These are phyloP conservation scores for Chenopodium formosanum DNA, from an alignment of 148 eudicot species.

Conservation along the genomic window DNA sequence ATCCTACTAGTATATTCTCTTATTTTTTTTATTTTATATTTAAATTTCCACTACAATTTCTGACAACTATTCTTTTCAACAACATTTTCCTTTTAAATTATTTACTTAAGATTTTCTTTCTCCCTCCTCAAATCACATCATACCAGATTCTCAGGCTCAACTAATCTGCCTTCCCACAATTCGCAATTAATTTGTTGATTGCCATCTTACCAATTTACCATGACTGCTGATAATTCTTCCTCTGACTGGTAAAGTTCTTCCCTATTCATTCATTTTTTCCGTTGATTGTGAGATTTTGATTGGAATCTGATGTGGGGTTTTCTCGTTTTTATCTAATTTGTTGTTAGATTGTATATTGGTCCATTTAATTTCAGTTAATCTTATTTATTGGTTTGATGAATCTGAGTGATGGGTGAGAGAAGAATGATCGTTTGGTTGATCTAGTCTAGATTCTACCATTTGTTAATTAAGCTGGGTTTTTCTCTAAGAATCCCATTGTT, in stretches of 20 bases:
- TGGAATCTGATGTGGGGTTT: background rate
- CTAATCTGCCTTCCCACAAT: background rate
- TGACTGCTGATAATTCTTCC: slow-evolving; percentile 36
- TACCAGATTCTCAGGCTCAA: background rate
- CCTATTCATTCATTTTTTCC: background rate
- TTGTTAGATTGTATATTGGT: background rate
- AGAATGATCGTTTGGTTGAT: background rate
- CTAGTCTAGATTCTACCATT: background rate
- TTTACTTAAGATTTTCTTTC: background rate
- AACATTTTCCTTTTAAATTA: background rate
- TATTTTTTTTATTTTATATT: too few species aligned
- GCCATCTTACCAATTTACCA: background rate
- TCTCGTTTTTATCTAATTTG: background rate
- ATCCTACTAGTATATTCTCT: too few species aligned
- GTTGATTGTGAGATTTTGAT: slow-evolving; percentile 1
- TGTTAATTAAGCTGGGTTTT: background rate
- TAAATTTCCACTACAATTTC: background rate
- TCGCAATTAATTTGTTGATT: background rate
- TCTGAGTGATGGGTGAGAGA: background rate
- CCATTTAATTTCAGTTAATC: background rate
- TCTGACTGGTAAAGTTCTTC: slow-evolving; percentile 28
- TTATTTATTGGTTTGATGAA: background rate
- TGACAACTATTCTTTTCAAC: background rate
- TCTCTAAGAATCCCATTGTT: too few species aligned
- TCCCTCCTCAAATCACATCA: background rate